Percentiles rank a stretch among this genome's conserved stretches.
Conservation (phyloP, 2,329 filamentous ascomycete species). For the Phaeosphaeria sp. region DNA sequence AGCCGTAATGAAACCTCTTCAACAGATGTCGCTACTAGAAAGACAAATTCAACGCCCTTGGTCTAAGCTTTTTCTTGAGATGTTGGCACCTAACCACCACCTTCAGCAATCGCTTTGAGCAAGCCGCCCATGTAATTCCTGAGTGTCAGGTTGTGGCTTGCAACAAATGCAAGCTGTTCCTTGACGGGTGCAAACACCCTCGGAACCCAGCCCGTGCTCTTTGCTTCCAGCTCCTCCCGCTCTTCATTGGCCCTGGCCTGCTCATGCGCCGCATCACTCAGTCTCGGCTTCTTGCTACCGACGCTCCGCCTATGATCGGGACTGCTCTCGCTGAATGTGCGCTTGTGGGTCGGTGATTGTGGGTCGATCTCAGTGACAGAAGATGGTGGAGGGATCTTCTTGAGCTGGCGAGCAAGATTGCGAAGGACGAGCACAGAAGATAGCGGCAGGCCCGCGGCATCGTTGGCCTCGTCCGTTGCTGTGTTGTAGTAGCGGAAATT, state of each 20-base stretch:
- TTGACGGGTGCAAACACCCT: constrained; percentile 71
- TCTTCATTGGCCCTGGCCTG: constrained; percentile 39
- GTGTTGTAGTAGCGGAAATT: constrained; percentile 54
- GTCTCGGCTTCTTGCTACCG: constrained; percentile 53
- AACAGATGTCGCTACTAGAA: not conserved
- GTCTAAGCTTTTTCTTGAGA: not conserved
- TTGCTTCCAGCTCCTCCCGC: constrained; percentile 57
- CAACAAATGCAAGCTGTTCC: constrained; percentile 70
- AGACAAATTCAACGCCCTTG: not conserved
- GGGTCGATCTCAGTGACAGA: constrained; percentile 28
- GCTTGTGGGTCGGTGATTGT: constrained; percentile 39
- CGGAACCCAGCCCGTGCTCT: constrained; percentile 69
- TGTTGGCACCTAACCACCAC: constrained; percentile 27
- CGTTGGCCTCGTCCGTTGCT: constrained; percentile 55
- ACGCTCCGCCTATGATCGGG: constrained; percentile 31
- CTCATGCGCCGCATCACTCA: constrained; percentile 41
- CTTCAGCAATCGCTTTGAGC: constrained; percentile 45
- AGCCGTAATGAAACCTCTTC: not conserved
- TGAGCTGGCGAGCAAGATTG: constrained; percentile 69
- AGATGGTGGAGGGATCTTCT: constrained; percentile 43
- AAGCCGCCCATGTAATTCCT: constrained; percentile 47
- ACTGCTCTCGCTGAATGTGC: constrained; percentile 36
- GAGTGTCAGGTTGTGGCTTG: constrained; percentile 67
- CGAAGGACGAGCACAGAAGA: constrained; percentile 78
- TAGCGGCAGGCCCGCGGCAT: constrained; percentile 80